phyloP scores from a whole-genome alignment of 371 early-diverging fungal genomes.

The Mucor circinelloides region DNA sequence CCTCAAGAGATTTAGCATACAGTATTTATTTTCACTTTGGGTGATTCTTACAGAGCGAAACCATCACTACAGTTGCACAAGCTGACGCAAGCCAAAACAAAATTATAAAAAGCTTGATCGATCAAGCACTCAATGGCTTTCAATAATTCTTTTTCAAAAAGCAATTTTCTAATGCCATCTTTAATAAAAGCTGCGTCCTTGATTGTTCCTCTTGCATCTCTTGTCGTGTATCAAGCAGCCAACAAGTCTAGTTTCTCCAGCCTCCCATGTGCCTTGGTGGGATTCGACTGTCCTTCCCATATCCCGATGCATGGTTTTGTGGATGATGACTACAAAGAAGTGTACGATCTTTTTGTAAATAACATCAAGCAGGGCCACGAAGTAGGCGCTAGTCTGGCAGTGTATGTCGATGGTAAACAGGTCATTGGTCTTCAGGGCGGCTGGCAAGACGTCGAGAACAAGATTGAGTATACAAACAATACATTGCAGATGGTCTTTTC shows the following conservation, averaged over 20 bases:
- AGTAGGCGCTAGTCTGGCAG: slow-evolving; percentile 57
- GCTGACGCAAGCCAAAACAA: no score
- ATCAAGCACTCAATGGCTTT: no score
- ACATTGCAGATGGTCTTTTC: slow-evolving; percentile 73
- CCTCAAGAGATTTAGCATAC: no score
- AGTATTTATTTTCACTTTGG: no score
- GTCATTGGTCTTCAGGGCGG: slow-evolving; percentile 72
- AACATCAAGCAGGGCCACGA: slow-evolving; percentile 43
- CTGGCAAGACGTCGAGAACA: slow-evolving; percentile 49
- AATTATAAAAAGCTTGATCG: no score
- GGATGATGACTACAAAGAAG: slow-evolving; percentile 33
- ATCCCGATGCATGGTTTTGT: slow-evolving; percentile 25
- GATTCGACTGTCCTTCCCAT: not conserved
- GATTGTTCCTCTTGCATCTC: not conserved
- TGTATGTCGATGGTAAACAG: slow-evolving; percentile 56
- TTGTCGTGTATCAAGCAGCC: not conserved
- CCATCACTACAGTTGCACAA: no score
- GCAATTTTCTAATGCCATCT: not conserved
- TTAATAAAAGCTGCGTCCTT: not conserved
- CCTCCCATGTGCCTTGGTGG: not conserved
- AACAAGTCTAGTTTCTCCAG: not conserved
- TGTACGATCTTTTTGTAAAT: slow-evolving; percentile 31
- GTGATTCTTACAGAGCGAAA: no score
- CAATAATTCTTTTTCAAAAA: no score
- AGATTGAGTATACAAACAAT: slow-evolving; percentile 47